Percentiles rank a stretch among this genome's conserved stretches.
Evolutionary conservation across 768 basidiomycete genomes (phyloP).

Genomic region (Termitomyces sp.): DNA sequence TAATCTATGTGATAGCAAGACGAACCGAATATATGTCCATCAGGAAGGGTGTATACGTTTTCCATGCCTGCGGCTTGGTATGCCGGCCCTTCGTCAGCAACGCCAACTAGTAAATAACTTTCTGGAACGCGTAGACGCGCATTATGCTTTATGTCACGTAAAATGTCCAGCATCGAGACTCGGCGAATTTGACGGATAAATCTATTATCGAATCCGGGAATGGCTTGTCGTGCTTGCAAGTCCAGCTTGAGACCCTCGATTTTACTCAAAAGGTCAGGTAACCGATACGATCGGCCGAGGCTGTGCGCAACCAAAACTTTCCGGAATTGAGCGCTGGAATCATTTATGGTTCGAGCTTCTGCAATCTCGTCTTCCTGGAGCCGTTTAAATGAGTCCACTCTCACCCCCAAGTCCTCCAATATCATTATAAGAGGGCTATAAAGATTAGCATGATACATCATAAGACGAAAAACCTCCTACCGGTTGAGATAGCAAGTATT

Average conservation of each 20-base stretch:
- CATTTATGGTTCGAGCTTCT: slow-evolving; percentile 53
- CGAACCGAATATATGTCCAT: slow-evolving; percentile 66
- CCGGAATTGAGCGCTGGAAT: slow-evolving; percentile 45
- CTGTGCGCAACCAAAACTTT: slow-evolving; percentile 43
- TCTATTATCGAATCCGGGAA: slow-evolving; percentile 40
- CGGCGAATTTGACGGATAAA: slow-evolving; percentile 58
- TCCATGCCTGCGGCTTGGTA: slow-evolving; percentile 44
- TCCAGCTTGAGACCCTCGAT: slow-evolving; percentile 46
- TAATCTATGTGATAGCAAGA: not conserved
- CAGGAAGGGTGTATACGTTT: slow-evolving; percentile 49
- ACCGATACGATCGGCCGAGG: slow-evolving; percentile 39
- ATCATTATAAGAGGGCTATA: slow-evolving; percentile 69
- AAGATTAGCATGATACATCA: not conserved
- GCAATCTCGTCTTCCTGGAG: slow-evolving; percentile 60
- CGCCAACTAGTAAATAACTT: slow-evolving; percentile 68
- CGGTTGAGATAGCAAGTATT: slow-evolving; percentile 68
- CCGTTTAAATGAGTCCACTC: slow-evolving; percentile 47
- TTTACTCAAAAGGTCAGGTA: slow-evolving; percentile 47
- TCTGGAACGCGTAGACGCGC: slow-evolving; percentile 71
- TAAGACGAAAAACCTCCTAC: slow-evolving; percentile 28
- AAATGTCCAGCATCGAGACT: slow-evolving; percentile 56
- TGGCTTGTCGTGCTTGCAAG: slow-evolving; percentile 29
- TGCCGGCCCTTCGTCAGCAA: slow-evolving; percentile 78
- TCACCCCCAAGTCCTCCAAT: slow-evolving; percentile 70
- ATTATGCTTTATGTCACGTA: slow-evolving; percentile 70